Base-by-base conservation (phyloP, 2,329 filamentous ascomycete species). In the Penicillium palitans region DNA sequence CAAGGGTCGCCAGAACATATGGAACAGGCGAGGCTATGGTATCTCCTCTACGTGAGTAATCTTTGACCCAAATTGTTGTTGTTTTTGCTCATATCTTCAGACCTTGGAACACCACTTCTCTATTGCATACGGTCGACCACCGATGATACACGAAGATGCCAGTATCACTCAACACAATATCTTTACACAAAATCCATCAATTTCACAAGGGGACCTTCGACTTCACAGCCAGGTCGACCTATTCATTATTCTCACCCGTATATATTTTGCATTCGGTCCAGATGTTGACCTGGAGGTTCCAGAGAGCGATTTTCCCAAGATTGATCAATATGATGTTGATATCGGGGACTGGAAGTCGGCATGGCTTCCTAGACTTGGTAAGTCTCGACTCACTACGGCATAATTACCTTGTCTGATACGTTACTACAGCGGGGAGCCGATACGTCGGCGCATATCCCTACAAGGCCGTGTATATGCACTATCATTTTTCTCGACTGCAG, bases 401-500 rank as follows among this genome's bases (percentile, higher is more conserved):
- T 13, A 5, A 40, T 27, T 52, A 25, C 10, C 29, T 41, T 2
- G 4, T 35, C 46, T 65, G 29, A 63, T 41, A 7, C 42, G 6
- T 42, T 24, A 47, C 21, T 52, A 31, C 56, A 81, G 79, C 72
- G 47, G 76, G 76, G 33, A 80, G 79, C 59, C 73, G 74, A 55
- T 76, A 80, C 60, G 74, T 83, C 37, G 76, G 78, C 40, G 73
- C 76, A 51, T 83, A 82, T 63, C 81, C 81, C 21, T 76, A 78
- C 53, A 81, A 81, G 67, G 80, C 79, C 25, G 79, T 81, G 7
- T 73, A 74, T 29, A 71, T 83, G 59, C 79, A 83, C 63, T 81
- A 80, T 59, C 73, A 82, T 65, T 83, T 82, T 63, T 81, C 79
- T 47, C 76, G 80, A 48, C 69, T 83, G 19, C 79, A 82, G 47